These are phyloP conservation scores for Coriaria nepalensis DNA, from an alignment of 306 rosid species.

Conservation along the genomic window DNA sequence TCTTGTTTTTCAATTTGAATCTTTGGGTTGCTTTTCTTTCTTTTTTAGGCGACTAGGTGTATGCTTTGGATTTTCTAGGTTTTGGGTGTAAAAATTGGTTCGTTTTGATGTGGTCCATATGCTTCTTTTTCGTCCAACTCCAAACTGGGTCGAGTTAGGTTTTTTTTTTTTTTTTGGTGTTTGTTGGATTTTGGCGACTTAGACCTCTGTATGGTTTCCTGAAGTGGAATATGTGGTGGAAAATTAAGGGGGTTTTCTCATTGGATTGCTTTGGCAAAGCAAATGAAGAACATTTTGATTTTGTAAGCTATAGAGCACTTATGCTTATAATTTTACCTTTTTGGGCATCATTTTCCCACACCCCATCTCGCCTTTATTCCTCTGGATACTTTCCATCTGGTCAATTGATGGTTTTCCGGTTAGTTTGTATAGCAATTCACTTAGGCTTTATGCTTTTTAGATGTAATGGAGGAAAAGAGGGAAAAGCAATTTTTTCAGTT, in stretches of 20 bases:
- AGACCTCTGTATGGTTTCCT: neutral
- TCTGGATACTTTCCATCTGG: too few species aligned
- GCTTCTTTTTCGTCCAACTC: constrained; percentile 8
- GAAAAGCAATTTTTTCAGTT: too few species aligned
- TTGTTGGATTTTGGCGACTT: neutral
- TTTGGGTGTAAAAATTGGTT: constrained; percentile 10
- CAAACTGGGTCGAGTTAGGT: constrained; percentile 11
- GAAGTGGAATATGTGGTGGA: neutral
- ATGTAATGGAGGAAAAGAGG: too few species aligned
- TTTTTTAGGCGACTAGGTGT: constrained; percentile 5
- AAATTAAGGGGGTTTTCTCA: neutral
- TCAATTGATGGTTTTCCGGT: too few species aligned
- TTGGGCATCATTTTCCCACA: too few species aligned
- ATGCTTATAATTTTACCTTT: too few species aligned
- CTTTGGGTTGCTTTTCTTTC: neutral
- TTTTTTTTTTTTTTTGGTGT: constrained; percentile 11
- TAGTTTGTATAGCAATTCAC: too few species aligned
- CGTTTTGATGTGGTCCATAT: constrained; percentile 12
- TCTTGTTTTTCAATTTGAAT: constrained; percentile 2
- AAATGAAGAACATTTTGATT: too few species aligned
- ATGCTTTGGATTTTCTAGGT: constrained; percentile 20
- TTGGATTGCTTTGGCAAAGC: neutral
- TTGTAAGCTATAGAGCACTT: too few species aligned
- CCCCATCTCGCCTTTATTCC: too few species aligned
- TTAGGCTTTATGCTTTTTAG: too few species aligned